Percentiles rank a stretch among this genome's conserved stretches.
These are phyloP conservation scores for Rhodotorula mucilaginosa DNA, from an alignment of 1,284 basidiomycete species.

Conservation along the genomic window DNA sequence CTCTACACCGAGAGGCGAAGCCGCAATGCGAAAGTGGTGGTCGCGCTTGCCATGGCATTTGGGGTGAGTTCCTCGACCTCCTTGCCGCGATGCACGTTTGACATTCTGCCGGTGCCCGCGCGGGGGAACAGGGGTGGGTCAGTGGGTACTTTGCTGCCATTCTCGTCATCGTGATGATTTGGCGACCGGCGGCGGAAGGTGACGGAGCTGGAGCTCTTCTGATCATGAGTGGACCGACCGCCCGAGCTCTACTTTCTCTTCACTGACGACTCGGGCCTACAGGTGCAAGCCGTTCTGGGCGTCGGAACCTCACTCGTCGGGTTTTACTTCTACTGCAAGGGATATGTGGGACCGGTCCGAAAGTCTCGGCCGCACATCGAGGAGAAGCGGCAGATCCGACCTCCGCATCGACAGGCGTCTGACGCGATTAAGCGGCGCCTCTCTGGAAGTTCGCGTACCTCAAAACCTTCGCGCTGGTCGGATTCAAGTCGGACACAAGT, in stretches of 20 bases:
- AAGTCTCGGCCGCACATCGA: background rate
- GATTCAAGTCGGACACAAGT: background rate
- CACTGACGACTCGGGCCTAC: background rate
- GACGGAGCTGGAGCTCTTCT: background rate
- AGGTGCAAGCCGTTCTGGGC: conserved; percentile 12
- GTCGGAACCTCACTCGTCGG: background rate
- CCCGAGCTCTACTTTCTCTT: background rate
- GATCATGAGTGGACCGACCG: background rate
- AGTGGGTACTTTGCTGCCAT: background rate
- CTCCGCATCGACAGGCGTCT: background rate
- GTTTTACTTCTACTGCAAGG: conserved; percentile 10
- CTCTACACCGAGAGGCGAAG: background rate
- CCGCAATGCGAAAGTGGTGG: background rate
- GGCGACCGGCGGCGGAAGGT: background rate
- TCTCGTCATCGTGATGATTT: conserved; percentile 2
- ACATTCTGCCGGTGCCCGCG: too few species aligned
- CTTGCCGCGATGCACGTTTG: too few species aligned
- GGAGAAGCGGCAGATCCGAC: background rate
- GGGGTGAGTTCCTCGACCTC: background rate
- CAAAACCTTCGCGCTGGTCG: background rate
- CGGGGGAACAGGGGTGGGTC: conserved; percentile 13
- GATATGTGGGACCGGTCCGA: background rate
- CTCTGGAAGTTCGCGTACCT: background rate
- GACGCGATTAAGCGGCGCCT: background rate
- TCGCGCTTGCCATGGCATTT: background rate